A percentile compares a stretch with the other conserved stretches of the same genome.
phyloP scores from a whole-genome alignment of 208 protist genomes.

The Trypanosoma avium region DNA sequence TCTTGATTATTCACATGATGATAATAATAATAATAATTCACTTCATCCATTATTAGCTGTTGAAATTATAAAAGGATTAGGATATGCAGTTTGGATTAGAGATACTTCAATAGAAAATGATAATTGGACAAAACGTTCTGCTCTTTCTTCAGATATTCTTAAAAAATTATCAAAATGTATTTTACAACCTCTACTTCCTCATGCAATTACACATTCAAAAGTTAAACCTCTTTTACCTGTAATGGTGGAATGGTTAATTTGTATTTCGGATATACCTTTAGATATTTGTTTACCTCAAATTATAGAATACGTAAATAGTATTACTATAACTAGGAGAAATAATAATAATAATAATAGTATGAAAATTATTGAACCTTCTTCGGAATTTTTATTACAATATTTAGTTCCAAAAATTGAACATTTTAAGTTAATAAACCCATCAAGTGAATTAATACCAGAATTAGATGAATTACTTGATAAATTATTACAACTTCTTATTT shows the following conservation, averaged over 20 bases:
- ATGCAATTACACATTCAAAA: constrained; percentile 29
- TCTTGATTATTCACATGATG: neutral
- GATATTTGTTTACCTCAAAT: constrained; percentile 45
- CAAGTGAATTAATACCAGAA: constrained; percentile 1
- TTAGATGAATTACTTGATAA: constrained; percentile 13
- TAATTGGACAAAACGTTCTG: constrained; percentile 14
- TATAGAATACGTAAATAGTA: constrained; percentile 13
- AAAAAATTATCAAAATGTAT: constrained; percentile 11
- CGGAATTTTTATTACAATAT: constrained; percentile 30
- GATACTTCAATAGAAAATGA: neutral
- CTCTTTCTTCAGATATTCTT: constrained; percentile 14
- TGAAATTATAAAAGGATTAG: constrained; percentile 45
- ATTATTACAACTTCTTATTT: constrained; percentile 9
- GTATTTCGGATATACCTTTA: constrained; percentile 37
- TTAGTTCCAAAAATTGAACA: constrained; percentile 13
- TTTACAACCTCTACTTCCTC: constrained; percentile 16
- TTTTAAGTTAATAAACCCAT: neutral
- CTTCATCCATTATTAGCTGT: constrained; percentile 67
- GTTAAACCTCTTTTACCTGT: constrained; percentile 45
- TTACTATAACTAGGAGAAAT: neutral
- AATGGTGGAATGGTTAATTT: constrained; percentile 55
- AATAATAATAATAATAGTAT: too few species aligned
- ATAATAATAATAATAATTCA: neutral
- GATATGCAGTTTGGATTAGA: constrained; percentile 36
- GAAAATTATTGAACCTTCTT: constrained; percentile 23